Evolutionary conservation across 495 filamentous ascomycete genomes (phyloP), one percentile per base, ranked within the genome.

Genomic region (Tricharina praecox): DNA sequence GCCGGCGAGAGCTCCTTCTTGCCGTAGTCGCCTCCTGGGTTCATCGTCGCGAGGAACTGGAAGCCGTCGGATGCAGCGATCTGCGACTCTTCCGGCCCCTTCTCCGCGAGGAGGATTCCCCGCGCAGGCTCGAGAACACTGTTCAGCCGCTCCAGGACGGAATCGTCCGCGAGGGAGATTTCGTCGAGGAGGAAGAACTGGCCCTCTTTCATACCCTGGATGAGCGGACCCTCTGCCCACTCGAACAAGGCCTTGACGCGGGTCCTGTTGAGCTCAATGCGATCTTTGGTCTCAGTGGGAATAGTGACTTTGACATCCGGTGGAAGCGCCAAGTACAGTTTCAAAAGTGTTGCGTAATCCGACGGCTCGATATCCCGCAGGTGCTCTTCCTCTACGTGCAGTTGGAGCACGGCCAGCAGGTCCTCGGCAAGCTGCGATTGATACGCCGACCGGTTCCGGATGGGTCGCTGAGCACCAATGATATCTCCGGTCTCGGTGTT

Each of bases 11-110:
- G 76, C 62, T 99, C 92, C 53, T 81, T 80, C 60, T 99, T 99
- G 47, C 92, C 92, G 61, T 94, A 96, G 57, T 99, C 92, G 46
- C 92, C 92, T 30, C 90, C 92, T 7, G 92, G 92, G 53, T 99
- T 99, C 92, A 99, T 99, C 2, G 92, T 99, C 13, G 92, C 88
- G 38, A 96, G 68, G 58, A 96, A 93, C 59, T 96, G 88, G 64
- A 95, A 99, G 1, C 82, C 85, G 23, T 78, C 69, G n/a, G 71
- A 63, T 18, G 81, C 92, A 30, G 72, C 69, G 32, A 99, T 68
- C 53, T 82, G 76, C 4, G 85, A 81, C 56, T 90, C 77, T 25
- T 78, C 69, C 0, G 81, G 73, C 0, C 90, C 92, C 62, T 95
- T 96, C 62, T 99, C 92, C 1, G 92, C 92, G 16, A 99, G 73